Conservation (phyloP, 1,139 yeast species). For the Lodderomyces theae region DNA sequence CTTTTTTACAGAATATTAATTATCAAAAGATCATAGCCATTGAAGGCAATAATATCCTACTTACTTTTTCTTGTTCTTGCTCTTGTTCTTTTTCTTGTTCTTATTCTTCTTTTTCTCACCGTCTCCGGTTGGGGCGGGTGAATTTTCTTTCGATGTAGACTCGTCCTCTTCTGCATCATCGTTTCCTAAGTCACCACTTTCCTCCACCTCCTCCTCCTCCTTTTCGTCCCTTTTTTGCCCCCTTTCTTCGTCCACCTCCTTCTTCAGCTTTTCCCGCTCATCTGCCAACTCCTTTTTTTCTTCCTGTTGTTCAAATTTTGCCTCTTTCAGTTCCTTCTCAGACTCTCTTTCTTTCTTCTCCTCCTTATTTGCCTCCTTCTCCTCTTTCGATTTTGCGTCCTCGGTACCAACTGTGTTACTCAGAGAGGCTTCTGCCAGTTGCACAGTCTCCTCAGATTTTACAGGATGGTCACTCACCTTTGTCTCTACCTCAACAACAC, state of each 20-base stretch:
- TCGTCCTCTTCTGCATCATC: conserved; percentile 21
- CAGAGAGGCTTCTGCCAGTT: not conserved
- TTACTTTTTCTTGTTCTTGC: conserved; percentile 18
- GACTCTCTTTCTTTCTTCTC: conserved; percentile 8
- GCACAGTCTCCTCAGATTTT: not conserved
- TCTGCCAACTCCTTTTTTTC: conserved; percentile 5
- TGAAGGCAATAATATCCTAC: too few species aligned
- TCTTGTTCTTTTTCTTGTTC: conserved; percentile 19
- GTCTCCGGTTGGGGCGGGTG: conserved; percentile 3
- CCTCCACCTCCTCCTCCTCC: conserved; percentile 4
- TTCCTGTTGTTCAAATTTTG: conserved; percentile 8
- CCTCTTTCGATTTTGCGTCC: not conserved
- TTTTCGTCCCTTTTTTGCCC: conserved; percentile 12
- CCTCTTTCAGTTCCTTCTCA: conserved; percentile 8
- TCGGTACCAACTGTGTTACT: conserved; percentile 5
- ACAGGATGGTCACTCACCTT: conserved; percentile 1
- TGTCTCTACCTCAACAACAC: conserved; percentile 10
- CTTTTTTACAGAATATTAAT: too few species aligned
- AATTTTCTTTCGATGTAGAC: conserved; percentile 1
- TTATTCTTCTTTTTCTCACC: conserved; percentile 15
- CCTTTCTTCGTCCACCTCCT: conserved; percentile 3
- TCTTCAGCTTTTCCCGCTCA: conserved; percentile 2
- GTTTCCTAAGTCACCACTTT: conserved; percentile 20
- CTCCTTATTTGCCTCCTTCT: conserved; percentile 11
- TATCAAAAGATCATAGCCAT: too few species aligned